Evolutionary conservation across 768 basidiomycete genomes (phyloP), one percentile per base, ranked within the genome.

Genomic region (Auriscalpium microsporum): DNA sequence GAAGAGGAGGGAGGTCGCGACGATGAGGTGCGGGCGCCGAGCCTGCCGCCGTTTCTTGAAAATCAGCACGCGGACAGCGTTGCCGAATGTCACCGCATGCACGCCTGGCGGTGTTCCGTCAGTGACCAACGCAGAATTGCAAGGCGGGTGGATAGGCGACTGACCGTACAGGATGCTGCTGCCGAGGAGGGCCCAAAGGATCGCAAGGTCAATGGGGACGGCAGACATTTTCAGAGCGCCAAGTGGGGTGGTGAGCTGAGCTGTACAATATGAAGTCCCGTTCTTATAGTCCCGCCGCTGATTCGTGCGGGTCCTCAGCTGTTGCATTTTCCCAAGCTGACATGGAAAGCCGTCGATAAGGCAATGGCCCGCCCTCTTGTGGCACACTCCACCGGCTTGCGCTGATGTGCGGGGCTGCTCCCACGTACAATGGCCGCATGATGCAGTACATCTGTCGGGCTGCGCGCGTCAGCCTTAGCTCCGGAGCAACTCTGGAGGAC

Each of bases 1-100:
- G 53, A 72, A 72, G 71, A 77, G 73, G 7, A 70, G 58, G 21
- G 73, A 10, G 1, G 75, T 68, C 9, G 70, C 71, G 10, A 67
- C 38, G 28, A 76, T 35, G 72, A 75, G 72, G 8, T 42, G 40
- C 40, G 17, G 14, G 14, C 40, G 13, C 14, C 40, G 14, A 14
- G 40, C 13, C 4, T 42, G 40, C 17, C 8, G 17, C 13, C 17
- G 40, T 42, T 13, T 42, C 40, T 42, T 42, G 8, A 17, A 42
- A 42, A 42, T 14, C 40, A 42, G 17, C 14, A 42, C 40, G 3
- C 40, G 17, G 1, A 42, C 14, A 13, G 17, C 40, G 14, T 42
- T 42, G 14, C 40, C 40, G 8, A 42, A 42, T 4, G 40, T 42
- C 40, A 42, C 40, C 8, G 17, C 14, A 9, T 42, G 40, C 13